Percentiles rank a stretch among this genome's conserved stretches.
These are phyloP conservation scores for Suaeda aralocaspica DNA, from an alignment of 148 eudicot genomes.

Conservation along the genomic window DNA sequence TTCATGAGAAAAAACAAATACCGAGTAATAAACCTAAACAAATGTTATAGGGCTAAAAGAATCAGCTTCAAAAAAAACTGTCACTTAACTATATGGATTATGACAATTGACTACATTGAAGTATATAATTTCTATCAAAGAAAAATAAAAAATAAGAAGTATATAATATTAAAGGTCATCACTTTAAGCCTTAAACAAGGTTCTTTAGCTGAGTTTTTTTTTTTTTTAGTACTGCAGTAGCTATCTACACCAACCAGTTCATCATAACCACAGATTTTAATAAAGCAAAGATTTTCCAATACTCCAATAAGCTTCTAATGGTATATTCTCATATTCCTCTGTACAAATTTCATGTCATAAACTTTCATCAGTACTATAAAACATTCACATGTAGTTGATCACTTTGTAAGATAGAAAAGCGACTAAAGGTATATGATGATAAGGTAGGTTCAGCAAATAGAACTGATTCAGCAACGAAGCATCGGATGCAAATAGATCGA, in stretches of 20 bases:
- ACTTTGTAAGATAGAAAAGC: constrained; percentile 19
- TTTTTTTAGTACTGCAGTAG: not conserved
- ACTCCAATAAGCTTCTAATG: not conserved
- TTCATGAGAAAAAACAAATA: too few species aligned
- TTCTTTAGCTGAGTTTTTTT: not conserved
- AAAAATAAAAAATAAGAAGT: too few species aligned
- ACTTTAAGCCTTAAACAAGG: not conserved
- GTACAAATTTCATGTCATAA: not conserved
- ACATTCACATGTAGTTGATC: constrained; percentile 18
- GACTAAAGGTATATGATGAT: not conserved
- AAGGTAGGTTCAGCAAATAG: constrained; percentile 4
- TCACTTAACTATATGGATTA: not conserved
- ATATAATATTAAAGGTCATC: not conserved
- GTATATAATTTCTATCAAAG: too few species aligned
- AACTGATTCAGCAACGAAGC: constrained; percentile 5
- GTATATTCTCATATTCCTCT: constrained; percentile 17
- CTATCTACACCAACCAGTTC: not conserved
- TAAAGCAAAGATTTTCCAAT: not conserved
- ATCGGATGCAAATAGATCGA: not conserved
- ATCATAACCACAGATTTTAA: constrained; percentile 5
- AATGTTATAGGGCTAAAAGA: too few species aligned
- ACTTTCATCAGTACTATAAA: not conserved
- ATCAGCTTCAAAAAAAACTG: too few species aligned
- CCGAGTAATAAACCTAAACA: too few species aligned
- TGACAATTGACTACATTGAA: too few species aligned